These are phyloP conservation scores for Colletotrichum lini DNA, from an alignment of 2,329 filamentous ascomycete species.

Conservation along the genomic window DNA sequence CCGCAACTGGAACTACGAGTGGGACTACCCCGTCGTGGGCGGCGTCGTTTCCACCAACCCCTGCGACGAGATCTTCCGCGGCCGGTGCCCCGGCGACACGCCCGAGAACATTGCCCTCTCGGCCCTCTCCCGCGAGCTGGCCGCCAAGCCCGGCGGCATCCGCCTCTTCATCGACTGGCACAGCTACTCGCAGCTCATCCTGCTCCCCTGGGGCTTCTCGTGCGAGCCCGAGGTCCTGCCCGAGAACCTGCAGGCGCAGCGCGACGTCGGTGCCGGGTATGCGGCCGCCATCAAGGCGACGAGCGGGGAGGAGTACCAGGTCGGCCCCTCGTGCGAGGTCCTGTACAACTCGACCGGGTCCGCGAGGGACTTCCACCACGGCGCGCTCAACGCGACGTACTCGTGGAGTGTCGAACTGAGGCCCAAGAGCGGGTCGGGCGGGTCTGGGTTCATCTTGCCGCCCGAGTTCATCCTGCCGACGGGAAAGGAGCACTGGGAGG, in stretches of 20 bases:
- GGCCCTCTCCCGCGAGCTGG: conserved; percentile 60
- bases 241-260: conserved; percentile 45
- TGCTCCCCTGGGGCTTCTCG: conserved; percentile 70
- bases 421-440: conserved; percentile 32
- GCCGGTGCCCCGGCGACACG: conserved; percentile 57
- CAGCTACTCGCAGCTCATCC: conserved; percentile 68
- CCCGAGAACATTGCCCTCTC: conserved; percentile 64
- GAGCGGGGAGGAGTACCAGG: conserved; percentile 42
- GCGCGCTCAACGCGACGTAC: conserved; percentile 43
- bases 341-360: conserved; percentile 45
- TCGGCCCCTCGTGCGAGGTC: conserved; percentile 45
- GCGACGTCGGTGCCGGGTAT: conserved; percentile 53
- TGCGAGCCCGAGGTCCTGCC: conserved; percentile 52
- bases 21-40: conserved; percentile 50
- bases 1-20: conserved; percentile 66
- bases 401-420: conserved; percentile 46
- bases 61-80: conserved; percentile 61
- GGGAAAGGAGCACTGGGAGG: conserved; percentile 46
- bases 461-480: conserved; percentile 44
- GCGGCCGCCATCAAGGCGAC: conserved; percentile 56
- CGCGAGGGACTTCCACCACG: conserved; percentile 44
- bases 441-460: conserved; percentile 44
- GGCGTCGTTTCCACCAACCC: conserved; percentile 61
- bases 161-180: conserved; percentile 73
- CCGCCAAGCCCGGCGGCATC: conserved; percentile 58